Conservation (phyloP, 2,329 filamentous ascomycete genomes). For the Fusarium sp. region DNA sequence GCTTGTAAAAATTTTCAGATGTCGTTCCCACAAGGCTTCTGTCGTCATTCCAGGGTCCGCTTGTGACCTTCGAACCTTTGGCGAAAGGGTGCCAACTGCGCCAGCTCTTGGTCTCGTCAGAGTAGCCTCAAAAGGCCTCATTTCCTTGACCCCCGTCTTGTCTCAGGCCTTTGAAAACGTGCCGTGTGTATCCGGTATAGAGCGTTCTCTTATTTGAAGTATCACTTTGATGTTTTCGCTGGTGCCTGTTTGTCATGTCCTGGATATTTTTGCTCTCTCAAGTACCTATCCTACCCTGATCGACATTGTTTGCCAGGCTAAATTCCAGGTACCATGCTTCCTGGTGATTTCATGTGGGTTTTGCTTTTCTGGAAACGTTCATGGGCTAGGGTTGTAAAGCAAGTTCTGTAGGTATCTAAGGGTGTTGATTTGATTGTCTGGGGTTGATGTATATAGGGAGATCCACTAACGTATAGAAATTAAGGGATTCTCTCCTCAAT, state of each 20-base stretch:
- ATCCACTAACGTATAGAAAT: conserved; percentile 15
- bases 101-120: conserved; percentile 21
- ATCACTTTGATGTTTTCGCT: neutral
- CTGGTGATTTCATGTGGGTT: neutral
- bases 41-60: conserved; percentile 30
- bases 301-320: neutral
- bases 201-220: neutral
- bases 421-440: conserved; percentile 14
- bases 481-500: neutral
- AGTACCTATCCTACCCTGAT: too few species aligned
- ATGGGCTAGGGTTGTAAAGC: neutral
- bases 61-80: conserved; percentile 21
- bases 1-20: conserved; percentile 1
- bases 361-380: conserved; percentile 21
- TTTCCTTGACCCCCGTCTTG: conserved; percentile 15
- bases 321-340: conserved; percentile 2
- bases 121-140: conserved; percentile 33
- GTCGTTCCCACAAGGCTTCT: neutral
- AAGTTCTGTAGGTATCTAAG: neutral
- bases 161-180: neutral
- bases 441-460: conserved; percentile 19
- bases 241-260: neutral
- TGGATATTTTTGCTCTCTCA: neutral
- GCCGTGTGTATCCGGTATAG: conserved; percentile 4
- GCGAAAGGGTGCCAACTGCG: neutral